Percentiles rank a stretch among this genome's conserved stretches.
phyloP scores from a whole-genome alignment of 352 stramenopile genomes.

The Thalassiosira delicatula region DNA sequence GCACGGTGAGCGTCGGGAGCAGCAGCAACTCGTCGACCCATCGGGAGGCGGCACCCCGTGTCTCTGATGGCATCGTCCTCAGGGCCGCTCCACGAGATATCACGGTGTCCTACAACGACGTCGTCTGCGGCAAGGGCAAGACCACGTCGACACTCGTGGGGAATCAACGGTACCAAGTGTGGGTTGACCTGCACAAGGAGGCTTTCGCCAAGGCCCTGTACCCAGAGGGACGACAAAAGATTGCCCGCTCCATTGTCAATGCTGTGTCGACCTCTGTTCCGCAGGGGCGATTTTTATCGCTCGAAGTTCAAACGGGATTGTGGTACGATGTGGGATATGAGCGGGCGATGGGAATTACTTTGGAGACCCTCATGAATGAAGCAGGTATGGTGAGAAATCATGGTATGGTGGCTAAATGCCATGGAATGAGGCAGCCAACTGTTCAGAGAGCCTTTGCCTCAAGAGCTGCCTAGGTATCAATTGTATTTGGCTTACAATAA shows the following conservation, averaged over 20 bases:
- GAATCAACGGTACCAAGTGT: slow-evolving; percentile 54
- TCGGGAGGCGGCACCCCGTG: not conserved
- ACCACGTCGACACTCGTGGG: slow-evolving; percentile 42
- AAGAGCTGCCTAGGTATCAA: too few species aligned
- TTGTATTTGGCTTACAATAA: too few species aligned
- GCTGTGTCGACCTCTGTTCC: slow-evolving; percentile 66
- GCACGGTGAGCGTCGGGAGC: not conserved
- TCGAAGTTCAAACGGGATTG: slow-evolving; percentile 63
- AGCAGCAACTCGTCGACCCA: too few species aligned
- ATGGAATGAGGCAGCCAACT: too few species aligned
- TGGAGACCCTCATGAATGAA: slow-evolving; percentile 60
- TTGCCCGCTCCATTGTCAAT: slow-evolving; percentile 76
- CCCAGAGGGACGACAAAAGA: slow-evolving; percentile 69
- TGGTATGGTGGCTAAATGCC: too few species aligned
- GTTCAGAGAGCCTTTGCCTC: too few species aligned
- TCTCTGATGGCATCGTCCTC: slow-evolving; percentile 30
- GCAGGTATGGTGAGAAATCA: not conserved
- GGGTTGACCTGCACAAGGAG: slow-evolving; percentile 46
- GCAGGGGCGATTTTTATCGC: slow-evolving; percentile 75
- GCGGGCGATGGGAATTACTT: slow-evolving; percentile 76
- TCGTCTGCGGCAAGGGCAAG: slow-evolving; percentile 47
- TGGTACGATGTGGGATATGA: slow-evolving; percentile 79
- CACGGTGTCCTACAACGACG: slow-evolving; percentile 47
- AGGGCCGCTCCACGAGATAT: slow-evolving; percentile 11
- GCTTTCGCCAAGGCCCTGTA: slow-evolving; percentile 44